These are phyloP conservation scores for Trichoderma harzianum DNA, from an alignment of 2,329 filamentous ascomycete genomes.

Conservation along the genomic window DNA sequence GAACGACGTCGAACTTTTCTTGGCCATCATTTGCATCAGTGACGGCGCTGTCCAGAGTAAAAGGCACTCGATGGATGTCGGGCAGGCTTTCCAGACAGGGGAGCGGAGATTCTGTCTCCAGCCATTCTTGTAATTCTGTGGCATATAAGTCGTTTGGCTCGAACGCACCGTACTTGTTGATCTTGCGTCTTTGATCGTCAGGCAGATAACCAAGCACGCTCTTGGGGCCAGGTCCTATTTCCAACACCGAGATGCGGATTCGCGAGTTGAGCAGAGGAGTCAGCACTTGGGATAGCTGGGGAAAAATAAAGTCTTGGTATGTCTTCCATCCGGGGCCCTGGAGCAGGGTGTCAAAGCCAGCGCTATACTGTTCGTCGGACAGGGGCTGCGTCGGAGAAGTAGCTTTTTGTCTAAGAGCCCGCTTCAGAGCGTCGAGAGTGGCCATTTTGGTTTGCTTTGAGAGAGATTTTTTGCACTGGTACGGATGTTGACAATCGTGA, in stretches of 20 bases:
- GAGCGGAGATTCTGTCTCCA: constrained; percentile 38
- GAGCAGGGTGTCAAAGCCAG: constrained; percentile 45
- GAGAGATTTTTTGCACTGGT: neutral
- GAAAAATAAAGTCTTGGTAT: constrained; percentile 52
- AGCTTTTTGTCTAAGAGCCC: constrained; percentile 3
- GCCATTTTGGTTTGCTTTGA: neutral
- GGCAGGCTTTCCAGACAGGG: constrained; percentile 39
- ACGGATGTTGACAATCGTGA: constrained; percentile 24
- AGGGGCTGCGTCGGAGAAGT: constrained; percentile 33
- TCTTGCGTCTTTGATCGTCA: constrained; percentile 35
- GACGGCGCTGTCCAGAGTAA: constrained; percentile 30
- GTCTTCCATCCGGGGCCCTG: constrained; percentile 33
- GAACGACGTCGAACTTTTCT: constrained; percentile 50
- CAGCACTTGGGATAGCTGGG: constrained; percentile 45
- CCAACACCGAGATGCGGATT: constrained; percentile 48
- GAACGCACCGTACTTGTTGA: constrained; percentile 52
- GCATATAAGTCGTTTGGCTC: constrained; percentile 51
- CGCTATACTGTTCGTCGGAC: constrained; percentile 47
- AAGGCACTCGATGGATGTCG: constrained; percentile 39
- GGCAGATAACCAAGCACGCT: constrained; percentile 53
- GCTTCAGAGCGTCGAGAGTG: constrained; percentile 4
- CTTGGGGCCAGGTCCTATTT: constrained; percentile 57
- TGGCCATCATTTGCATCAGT: constrained; percentile 23
- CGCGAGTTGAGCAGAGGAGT: constrained; percentile 40
- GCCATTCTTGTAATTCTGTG: constrained; percentile 39